Base-by-base conservation (phyloP, 2,329 filamentous ascomycete species). In the Penicillium sumatraense region DNA sequence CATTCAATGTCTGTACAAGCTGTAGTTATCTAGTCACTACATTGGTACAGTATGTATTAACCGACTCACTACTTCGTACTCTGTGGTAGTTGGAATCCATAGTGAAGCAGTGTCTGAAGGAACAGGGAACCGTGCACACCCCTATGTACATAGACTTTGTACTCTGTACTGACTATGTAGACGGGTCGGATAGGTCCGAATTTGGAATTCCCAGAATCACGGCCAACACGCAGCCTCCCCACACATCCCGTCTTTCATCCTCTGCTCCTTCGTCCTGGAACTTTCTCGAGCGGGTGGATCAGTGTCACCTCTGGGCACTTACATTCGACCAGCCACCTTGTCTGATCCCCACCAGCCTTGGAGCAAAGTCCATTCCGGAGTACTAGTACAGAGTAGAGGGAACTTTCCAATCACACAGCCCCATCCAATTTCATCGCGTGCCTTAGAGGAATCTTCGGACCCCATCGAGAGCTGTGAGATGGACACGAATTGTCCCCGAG, bases 91-190 rank as follows among this genome's bases (percentile, higher is more conserved):
- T 31, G 29, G 5, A 31, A 10, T 31, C 11, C 29, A 14, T 31
- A 31, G 11, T 13, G 29, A 13, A 31, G 29, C 13, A 14, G 14
- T 9, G 16, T 21, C 14, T 13, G 41, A n/a, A 33, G 23, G 56
- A 58, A 54, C 45, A 50, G 41, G 48, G 56, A 49, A 54, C 58
- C 58, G 56, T 61, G 58, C 58, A 56, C 56, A 14, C 31, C n/a
- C 33, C 20, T n/a, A n/a, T n/a, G n/a, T n/a, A n/a, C n/a, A n/a
- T n/a, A n/a, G n/a, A n/a, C n/a, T n/a, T n/a, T n/a, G n/a, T n/a
- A n/a, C 11, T 31, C 11, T 31, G 29, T 13, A 31, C 29, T 13
- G 11, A 31, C n/a, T n/a, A 31, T 9, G 11, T 24, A 16, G 29
- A 54, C 47, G 56, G 56, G 44, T 49, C 53, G 53, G 55, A 52